A percentile compares a stretch with the other conserved stretches of the same genome.
These are phyloP conservation scores for Trichophyton schoenleinii DNA, from an alignment of 2,329 filamentous ascomycete species.

Conservation along the genomic window DNA sequence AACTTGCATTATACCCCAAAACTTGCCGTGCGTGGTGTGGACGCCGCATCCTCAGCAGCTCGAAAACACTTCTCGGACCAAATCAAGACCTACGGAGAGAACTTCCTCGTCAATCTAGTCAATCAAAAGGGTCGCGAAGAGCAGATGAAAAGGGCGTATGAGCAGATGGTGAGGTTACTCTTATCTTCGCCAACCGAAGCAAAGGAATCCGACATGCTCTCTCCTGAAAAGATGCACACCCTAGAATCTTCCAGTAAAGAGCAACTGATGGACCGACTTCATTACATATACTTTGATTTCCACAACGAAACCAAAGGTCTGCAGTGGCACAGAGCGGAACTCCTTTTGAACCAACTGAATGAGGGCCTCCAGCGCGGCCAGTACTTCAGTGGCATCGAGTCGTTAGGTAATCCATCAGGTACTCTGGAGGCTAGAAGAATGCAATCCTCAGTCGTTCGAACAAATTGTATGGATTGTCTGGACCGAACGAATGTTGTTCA, in stretches of 20 bases:
- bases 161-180: slow-evolving; percentile 70
- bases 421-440: slow-evolving; percentile 65
- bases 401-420: slow-evolving; percentile 57
- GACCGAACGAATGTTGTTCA: slow-evolving; percentile 97
- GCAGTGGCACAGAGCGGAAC: slow-evolving; percentile 79
- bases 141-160: slow-evolving; percentile 83
- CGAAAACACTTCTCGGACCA: slow-evolving; percentile 86
- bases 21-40: slow-evolving; percentile 73
- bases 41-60: slow-evolving; percentile 66
- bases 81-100: slow-evolving; percentile 85
- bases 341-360: slow-evolving; percentile 70
- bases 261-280: slow-evolving; percentile 66
- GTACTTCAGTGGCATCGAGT: slow-evolving; percentile 87
- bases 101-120: slow-evolving; percentile 92
- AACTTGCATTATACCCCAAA: slow-evolving; percentile 83
- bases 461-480: slow-evolving; percentile 98
- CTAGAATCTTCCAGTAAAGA: slow-evolving; percentile 52
- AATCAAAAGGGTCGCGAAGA: slow-evolving; percentile 91
- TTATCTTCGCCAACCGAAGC: slow-evolving; percentile 56
- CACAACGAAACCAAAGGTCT: slow-evolving; percentile 95
- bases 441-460: slow-evolving; percentile 84
- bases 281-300: slow-evolving; percentile 98
- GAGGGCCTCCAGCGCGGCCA: slow-evolving; percentile 64
- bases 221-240: slow-evolving; percentile 67
- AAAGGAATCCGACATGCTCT: slow-evolving; percentile 51